phyloP scores from a whole-genome alignment of 169 alveolate species.

The Plasmodium vinckei region DNA sequence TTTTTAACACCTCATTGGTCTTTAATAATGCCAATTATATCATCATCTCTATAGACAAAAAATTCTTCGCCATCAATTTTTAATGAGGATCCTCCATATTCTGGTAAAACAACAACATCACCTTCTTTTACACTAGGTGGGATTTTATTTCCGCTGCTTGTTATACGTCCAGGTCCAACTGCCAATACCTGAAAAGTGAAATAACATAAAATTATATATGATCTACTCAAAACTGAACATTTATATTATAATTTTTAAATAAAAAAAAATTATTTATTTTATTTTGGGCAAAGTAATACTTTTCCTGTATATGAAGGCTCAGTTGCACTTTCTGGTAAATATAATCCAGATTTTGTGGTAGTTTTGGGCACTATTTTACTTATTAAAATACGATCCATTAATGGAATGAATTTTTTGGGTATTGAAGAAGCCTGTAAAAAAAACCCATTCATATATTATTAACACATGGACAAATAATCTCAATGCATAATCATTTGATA shows the following conservation, averaged over 20 bases:
- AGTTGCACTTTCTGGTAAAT: conserved; percentile 88
- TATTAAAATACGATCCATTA: conserved; percentile 89
- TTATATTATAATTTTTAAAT: neutral
- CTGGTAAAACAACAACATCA: conserved; percentile 91
- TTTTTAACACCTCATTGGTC: conserved; percentile 23
- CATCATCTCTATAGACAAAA: conserved; percentile 88
- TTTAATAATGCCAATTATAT: conserved; percentile 85
- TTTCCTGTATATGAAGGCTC: conserved; percentile 84
- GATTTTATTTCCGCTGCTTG: conserved; percentile 78
- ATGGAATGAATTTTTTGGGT: conserved; percentile 87
- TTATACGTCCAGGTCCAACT: conserved; percentile 82
- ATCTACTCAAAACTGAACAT: neutral
- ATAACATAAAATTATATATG: neutral
- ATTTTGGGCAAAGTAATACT: conserved; percentile 41
- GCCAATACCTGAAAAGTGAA: conserved; percentile 79
- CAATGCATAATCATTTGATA: no score
- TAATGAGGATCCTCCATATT: conserved; percentile 90
- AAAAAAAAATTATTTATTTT: neutral
- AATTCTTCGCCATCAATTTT: conserved; percentile 89
- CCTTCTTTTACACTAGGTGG: conserved; percentile 87
- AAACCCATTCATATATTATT: neutral
- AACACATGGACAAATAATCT: no score
- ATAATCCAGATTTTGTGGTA: conserved; percentile 87
- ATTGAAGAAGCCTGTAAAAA: conserved; percentile 69
- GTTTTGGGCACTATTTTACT: conserved; percentile 85